Base-by-base conservation (phyloP, 768 basidiomycete species). In the Termitomyces heimii region DNA sequence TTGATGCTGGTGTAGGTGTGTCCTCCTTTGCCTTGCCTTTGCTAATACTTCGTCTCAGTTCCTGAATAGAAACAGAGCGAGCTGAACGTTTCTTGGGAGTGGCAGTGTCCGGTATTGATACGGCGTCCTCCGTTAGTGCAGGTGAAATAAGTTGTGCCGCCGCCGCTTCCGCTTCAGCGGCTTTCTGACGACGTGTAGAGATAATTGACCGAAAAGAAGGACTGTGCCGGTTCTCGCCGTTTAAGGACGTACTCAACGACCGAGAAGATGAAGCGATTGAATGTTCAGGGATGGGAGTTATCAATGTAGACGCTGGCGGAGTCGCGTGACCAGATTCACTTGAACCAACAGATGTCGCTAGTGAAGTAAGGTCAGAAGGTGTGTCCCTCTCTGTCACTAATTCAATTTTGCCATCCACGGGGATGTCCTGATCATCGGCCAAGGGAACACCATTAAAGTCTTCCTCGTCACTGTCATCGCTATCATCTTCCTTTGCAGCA, bases 401-500 rank as follows among this genome's bases (percentile, higher is more conserved):
- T 66, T 85, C 84, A 64, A 82, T 78, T 66, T 85, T 82, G n/a
- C 72, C 72, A 22, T 80, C 77, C 47, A 70, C 74, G 9, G 75
- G 72, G 50, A 78, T 71, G 54, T 81, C 80, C 51, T 68, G 70
- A 35, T 75, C 78, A 53, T 73, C 70, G n/a, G 77, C 76, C 26
- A 80, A 67, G 22, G 80, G 78, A 31, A 75, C 60, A 31, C 63
- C 73, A 59, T 77, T 73, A 53, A 75, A 78, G 42, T 78, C 82
- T 42, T 83, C 80, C 48, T 82, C 82, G 26, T 84, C 81, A 57
- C 81, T 82, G 57, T 82, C 82, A 60, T 87, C 85, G 40, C 81
- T 82, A 51, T 83, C 82, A 22, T 84, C 80, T 55, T 79, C 81
- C 57, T 79, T 76, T 59, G 82, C 78, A 60, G 79, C 76, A 60